Conservation (phyloP, 2,329 filamentous ascomycete genomes). For the Diaporthe sp. region DNA sequence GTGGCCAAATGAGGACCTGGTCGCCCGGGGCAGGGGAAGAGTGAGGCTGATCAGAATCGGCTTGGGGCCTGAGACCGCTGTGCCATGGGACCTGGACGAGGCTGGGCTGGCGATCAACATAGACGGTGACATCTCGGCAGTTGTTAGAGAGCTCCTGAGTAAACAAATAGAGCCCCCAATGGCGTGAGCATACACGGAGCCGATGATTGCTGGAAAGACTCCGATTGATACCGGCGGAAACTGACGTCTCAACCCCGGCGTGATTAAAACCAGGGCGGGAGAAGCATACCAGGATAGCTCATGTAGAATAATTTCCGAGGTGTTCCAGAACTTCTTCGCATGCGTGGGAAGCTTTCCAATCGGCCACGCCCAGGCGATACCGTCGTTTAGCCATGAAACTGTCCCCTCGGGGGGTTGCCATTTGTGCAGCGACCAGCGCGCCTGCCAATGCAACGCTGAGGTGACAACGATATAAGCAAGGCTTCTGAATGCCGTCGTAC, state of each 20-base stretch:
- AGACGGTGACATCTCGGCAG: conserved; percentile 41
- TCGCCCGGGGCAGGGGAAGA: conserved; percentile 35
- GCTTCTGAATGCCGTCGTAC: conserved; percentile 5
- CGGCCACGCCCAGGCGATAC: conserved; percentile 1
- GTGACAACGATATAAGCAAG: neutral
- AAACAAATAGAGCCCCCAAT: neutral
- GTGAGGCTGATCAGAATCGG: conserved; percentile 43
- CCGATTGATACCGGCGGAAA: neutral
- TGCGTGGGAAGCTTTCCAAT: conserved; percentile 3
- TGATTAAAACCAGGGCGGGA: neutral
- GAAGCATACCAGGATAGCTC: neutral
- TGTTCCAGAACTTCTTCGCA: conserved; percentile 7
- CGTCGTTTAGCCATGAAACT: conserved; percentile 24
- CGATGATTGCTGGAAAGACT: conserved; percentile 7
- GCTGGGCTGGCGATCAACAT: conserved; percentile 41
- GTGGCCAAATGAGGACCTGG: conserved; percentile 44
- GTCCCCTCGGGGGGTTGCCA: neutral
- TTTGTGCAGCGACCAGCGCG: neutral
- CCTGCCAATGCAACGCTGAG: conserved; percentile 5
- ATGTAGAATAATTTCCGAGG: neutral
- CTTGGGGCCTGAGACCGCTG: conserved; percentile 42
- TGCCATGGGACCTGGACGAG: conserved; percentile 41
- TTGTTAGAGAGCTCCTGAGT: conserved; percentile 24
- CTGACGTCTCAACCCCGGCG: neutral
- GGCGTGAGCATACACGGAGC: too few species aligned